Percentiles rank a stretch among this genome's conserved stretches.
Evolutionary conservation across 768 basidiomycete species (phyloP).

Genomic region (Exidia glandulosa): DNA sequence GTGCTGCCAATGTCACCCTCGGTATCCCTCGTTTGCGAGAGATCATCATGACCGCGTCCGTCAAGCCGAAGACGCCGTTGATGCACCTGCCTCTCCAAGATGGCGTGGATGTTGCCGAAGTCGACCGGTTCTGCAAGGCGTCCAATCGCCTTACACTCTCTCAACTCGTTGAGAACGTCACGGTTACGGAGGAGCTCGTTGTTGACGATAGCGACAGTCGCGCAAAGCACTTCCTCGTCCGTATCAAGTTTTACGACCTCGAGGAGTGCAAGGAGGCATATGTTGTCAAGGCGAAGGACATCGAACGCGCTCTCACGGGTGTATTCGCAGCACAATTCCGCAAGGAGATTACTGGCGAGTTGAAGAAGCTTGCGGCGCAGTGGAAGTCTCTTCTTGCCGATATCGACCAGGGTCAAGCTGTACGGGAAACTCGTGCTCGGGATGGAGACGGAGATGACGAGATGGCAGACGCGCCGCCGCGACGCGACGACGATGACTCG

Average conservation of each 20-base stretch:
- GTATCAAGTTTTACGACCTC: conserved; percentile 76
- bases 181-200: conserved; percentile 63
- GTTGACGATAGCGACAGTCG: conserved; percentile 55
- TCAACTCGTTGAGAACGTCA: conserved; percentile 74
- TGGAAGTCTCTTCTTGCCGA: conserved; percentile 68
- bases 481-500: conserved; percentile 50
- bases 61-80: conserved; percentile 91
- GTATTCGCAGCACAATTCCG: conserved; percentile 74
- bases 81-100: conserved; percentile 75
- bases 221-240: conserved; percentile 67
- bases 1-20: conserved; percentile 96
- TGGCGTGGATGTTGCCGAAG: conserved; percentile 39
- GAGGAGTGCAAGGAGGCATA: conserved; percentile 80
- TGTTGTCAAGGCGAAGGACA: conserved; percentile 57
- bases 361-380: conserved; percentile 76
- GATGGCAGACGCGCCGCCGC: conserved; percentile 39
- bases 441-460: conserved; percentile 43
- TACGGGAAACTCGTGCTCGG: conserved; percentile 28
- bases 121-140: conserved; percentile 77
- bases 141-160: conserved; percentile 79
- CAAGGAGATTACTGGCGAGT: conserved; percentile 75
- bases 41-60: conserved; percentile 98
- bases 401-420: conserved; percentile 67
- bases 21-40: conserved; percentile 98
- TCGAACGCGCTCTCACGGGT: conserved; percentile 57